A percentile compares a stretch with the other conserved stretches of the same genome.
Evolutionary conservation across 257 asterid genomes (phyloP).

Genomic region (Nicotiana undulata): DNA sequence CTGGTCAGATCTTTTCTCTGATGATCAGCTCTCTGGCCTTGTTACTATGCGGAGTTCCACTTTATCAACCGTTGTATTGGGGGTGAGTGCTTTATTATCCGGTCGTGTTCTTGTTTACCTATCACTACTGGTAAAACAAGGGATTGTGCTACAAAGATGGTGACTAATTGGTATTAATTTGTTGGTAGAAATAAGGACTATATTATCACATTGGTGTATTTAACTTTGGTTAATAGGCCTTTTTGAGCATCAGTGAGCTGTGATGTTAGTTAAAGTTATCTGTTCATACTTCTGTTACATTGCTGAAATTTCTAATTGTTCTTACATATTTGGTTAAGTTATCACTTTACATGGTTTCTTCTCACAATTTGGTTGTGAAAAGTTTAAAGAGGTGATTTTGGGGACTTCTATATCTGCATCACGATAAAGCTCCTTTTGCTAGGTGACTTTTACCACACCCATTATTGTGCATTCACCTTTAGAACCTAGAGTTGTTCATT

Average conservation of each 20-base stretch:
- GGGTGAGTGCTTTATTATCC: conserved; percentile 37
- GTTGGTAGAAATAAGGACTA: not conserved
- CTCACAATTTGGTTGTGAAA: not conserved
- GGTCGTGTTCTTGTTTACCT: not conserved
- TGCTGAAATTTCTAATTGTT: not conserved
- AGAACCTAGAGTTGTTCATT: too few relatives aligned
- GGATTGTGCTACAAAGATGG: not conserved
- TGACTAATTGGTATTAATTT: not conserved
- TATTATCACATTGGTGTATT: not conserved
- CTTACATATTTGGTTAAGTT: too few relatives aligned
- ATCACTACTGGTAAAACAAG: not conserved
- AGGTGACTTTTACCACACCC: not conserved
- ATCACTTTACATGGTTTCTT: not conserved
- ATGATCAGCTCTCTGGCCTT: conserved; percentile 27
- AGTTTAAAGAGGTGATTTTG: not conserved
- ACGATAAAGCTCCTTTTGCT: not conserved
- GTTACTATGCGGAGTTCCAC: conserved; percentile 46
- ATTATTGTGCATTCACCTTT: not conserved
- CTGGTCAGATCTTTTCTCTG: conserved; percentile 54
- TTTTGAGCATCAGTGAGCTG: not conserved
- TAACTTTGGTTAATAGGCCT: not conserved
- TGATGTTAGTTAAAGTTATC: not conserved
- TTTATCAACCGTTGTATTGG: conserved; percentile 50
- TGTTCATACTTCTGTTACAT: not conserved
- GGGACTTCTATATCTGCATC: not conserved